A percentile compares a stretch with the other conserved stretches of the same genome.
These are phyloP conservation scores for Tolypocladium amazonense DNA, from an alignment of 2,329 filamentous ascomycete species.

Conservation along the genomic window DNA sequence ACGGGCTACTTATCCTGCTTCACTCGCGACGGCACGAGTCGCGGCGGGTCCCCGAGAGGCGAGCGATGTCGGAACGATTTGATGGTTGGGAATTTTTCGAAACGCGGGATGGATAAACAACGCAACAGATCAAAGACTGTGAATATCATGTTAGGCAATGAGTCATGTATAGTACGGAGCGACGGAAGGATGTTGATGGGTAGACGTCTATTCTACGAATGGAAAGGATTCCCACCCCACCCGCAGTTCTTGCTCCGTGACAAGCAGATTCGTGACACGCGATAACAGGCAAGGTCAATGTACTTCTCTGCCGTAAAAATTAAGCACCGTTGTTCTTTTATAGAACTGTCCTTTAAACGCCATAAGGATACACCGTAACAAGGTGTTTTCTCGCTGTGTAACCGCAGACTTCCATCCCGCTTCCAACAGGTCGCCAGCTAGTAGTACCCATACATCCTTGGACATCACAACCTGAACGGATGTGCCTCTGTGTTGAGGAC, in stretches of 20 bases:
- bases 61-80: neutral
- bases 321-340: neutral
- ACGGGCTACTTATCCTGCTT: neutral
- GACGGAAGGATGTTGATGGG: neutral
- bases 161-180: conserved; percentile 3
- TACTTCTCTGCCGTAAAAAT: neutral
- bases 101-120: conserved; percentile 1
- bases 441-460: conserved; percentile 6
- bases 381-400: neutral
- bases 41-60: neutral
- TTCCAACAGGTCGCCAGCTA: neutral
- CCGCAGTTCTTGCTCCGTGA: neutral
- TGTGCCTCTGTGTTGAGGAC: conserved; percentile 57
- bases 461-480: conserved; percentile 35
- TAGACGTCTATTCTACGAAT: neutral
- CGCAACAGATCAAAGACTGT: neutral
- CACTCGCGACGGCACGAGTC: neutral
- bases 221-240: neutral
- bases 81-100: neutral
- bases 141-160: neutral
- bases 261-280: neutral
- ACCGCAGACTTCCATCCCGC: neutral
- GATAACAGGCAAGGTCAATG: neutral
- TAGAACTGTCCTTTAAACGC: neutral
- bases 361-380: neutral